Conservation (phyloP, 1,284 basidiomycete genomes). For the Laetiporus sulphureus region DNA sequence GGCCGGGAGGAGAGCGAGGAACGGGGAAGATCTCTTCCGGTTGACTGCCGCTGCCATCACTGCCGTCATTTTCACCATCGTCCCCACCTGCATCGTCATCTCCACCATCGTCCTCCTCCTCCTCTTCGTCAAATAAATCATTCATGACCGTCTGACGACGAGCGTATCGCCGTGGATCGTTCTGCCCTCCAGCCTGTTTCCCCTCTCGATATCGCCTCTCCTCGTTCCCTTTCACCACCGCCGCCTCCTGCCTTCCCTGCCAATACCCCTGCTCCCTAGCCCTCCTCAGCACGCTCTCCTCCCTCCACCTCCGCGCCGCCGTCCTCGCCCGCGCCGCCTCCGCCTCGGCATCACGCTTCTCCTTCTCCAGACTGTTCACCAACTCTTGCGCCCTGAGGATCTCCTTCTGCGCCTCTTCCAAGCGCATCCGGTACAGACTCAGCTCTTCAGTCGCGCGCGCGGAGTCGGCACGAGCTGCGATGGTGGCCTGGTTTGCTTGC, state of each 20-base stretch:
- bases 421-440: conserved; percentile 37
- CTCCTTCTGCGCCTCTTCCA: conserved; percentile 42
- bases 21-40: conserved; percentile 6
- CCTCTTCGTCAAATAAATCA: conserved; percentile 14
- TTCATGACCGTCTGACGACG: conserved; percentile 8
- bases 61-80: too few relatives aligned
- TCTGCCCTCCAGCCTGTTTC: neutral
- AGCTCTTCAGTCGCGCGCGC: conserved; percentile 36
- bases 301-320: conserved; percentile 35
- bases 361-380: conserved; percentile 33
- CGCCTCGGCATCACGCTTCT: conserved; percentile 37
- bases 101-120: conserved; percentile 8
- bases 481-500: conserved; percentile 33
- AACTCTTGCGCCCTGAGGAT: conserved; percentile 41
- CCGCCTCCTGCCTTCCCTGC: conserved; percentile 35
- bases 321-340: conserved; percentile 37
- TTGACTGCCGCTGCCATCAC: conserved; percentile 2
- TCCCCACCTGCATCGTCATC: conserved; percentile 5
- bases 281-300: conserved; percentile 32
- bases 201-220: conserved; percentile 16
- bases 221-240: conserved; percentile 26
- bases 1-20: conserved; percentile 8
- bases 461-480: conserved; percentile 34
- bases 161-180: conserved; percentile 7
- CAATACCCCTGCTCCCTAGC: conserved; percentile 39